A percentile compares a stretch with the other conserved stretches of the same genome.
Conservation (phyloP, 495 filamentous ascomycete species). For the Penicillium herquei region DNA sequence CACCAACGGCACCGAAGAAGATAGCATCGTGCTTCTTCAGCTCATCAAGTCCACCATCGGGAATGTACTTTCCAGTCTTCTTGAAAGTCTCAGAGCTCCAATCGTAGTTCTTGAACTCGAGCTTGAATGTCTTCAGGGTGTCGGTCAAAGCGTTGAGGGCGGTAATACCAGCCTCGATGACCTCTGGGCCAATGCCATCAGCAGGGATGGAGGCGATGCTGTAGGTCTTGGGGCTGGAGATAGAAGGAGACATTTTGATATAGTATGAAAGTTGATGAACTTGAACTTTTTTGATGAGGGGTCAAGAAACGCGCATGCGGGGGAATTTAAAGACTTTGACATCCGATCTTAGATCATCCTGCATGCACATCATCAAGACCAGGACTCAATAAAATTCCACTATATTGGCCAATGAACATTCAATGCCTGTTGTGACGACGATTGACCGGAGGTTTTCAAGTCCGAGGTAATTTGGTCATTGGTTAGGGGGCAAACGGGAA, state of each 20-base stretch:
- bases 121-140: constrained; percentile 45
- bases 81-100: constrained; percentile 56
- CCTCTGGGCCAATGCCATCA: constrained; percentile 57
- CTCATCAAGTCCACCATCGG: constrained; percentile 50
- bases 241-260: constrained; percentile 18
- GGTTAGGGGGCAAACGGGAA: neutral
- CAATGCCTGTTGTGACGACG: neutral
- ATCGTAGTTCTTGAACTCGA: constrained; percentile 49
- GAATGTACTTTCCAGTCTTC: constrained; percentile 51
- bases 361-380: constrained; percentile 5
- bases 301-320: constrained; percentile 12
- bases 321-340: constrained; percentile 9
- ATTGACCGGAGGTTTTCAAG: constrained; percentile 12
- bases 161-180: constrained; percentile 46
- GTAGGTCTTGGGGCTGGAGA: constrained; percentile 31
- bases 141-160: constrained; percentile 45
- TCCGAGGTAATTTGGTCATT: constrained; percentile 1
- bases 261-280: neutral
- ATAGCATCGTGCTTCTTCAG: constrained; percentile 55
- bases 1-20: constrained; percentile 56
- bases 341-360: constrained; percentile 1
- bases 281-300: constrained; percentile 4
- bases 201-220: constrained; percentile 52
- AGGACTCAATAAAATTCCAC: neutral
- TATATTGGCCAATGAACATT: constrained; percentile 8